Conservation (phyloP, 129 eudicot genomes). For the Dittrichia graveolens region DNA sequence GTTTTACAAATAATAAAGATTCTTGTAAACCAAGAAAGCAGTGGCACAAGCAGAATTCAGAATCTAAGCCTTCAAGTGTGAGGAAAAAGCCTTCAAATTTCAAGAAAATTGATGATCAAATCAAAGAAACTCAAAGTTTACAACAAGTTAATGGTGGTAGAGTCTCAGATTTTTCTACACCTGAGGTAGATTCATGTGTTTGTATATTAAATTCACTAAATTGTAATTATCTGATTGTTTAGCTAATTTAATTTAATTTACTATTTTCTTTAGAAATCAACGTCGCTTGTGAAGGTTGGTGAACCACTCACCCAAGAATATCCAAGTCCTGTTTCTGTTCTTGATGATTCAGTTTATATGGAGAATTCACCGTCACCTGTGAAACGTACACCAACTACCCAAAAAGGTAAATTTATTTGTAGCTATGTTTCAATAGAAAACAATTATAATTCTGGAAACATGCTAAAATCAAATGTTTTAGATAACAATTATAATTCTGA, state of each 20-base stretch:
- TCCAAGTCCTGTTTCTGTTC: constrained; percentile 91
- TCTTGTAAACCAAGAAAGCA: constrained; percentile 60
- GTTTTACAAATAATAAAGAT: constrained; percentile 46
- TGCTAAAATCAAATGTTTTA: too few species aligned
- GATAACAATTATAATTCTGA: too few species aligned
- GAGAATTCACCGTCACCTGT: constrained; percentile 65
- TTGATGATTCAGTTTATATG: constrained; percentile 51
- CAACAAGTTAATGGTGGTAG: background rate
- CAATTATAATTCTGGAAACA: background rate
- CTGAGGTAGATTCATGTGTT: constrained; percentile 45
- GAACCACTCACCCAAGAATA: constrained; percentile 49
- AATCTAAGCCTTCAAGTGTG: constrained; percentile 58
- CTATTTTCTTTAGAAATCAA: constrained; percentile 46
- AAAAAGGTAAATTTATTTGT: constrained; percentile 45
- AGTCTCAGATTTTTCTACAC: constrained; percentile 29
- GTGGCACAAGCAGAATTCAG: constrained; percentile 45
- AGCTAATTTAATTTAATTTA: constrained; percentile 2
- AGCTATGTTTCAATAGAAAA: background rate
- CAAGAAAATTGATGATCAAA: constrained; percentile 29
- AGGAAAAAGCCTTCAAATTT: constrained; percentile 39
- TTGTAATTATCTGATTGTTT: background rate
- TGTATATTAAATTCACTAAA: background rate
- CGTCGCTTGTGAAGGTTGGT: constrained; percentile 34
- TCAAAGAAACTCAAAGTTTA: background rate
- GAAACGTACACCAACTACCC: constrained; percentile 40